These are phyloP conservation scores for Leishmania major DNA, from an alignment of 208 protist species.

Conservation along the genomic window DNA sequence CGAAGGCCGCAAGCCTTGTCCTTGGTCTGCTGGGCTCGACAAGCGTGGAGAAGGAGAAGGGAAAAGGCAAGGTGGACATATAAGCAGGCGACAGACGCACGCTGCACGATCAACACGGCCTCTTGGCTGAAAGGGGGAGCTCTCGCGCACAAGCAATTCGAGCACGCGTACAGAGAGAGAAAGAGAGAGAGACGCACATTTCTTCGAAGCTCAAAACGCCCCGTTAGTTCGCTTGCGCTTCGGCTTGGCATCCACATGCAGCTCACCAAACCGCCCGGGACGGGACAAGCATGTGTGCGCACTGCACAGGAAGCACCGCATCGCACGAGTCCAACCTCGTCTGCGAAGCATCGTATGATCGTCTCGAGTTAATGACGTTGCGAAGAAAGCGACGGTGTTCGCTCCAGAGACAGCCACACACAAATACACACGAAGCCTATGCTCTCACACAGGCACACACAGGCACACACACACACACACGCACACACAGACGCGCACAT, in stretches of 20 bases:
- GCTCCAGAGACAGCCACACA: not conserved
- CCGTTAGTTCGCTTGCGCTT: not conserved
- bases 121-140: not conserved
- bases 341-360: not conserved
- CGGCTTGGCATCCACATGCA: not conserved
- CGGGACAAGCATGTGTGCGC: not conserved
- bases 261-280: not conserved
- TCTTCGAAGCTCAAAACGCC: not conserved
- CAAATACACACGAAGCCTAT: not conserved
- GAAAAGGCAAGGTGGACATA: not conserved
- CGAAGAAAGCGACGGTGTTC: not conserved
- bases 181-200: not conserved
- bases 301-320: not conserved
- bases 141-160: not conserved
- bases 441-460: not conserved
- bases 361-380: not conserved
- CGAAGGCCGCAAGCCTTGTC: not conserved
- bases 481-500: not conserved
- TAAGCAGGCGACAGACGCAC: not conserved
- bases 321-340: not conserved
- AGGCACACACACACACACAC: not conserved
- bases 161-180: not conserved
- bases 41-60: not conserved
- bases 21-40: not conserved
- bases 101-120: too few species aligned